Base-by-base conservation (phyloP, 2,329 filamentous ascomycete genomes). In the Akanthomyces lecanii region DNA sequence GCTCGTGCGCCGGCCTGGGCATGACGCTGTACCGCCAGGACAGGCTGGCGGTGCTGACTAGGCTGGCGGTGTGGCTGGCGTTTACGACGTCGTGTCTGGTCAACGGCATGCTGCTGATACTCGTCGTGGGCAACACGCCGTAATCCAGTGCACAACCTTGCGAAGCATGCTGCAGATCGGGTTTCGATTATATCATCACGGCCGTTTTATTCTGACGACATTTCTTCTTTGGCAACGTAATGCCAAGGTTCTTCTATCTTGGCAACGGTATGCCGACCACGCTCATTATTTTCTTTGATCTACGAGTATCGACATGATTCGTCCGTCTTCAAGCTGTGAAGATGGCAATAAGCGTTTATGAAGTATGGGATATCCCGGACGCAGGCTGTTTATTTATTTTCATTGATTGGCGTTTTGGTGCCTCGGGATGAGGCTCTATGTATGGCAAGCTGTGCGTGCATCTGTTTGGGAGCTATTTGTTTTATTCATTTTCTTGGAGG, bases 1-100 rank as follows among this genome's bases (percentile, higher is more conserved):
- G 86, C 68, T 85, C 85, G 0, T 84, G 86, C 53, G 77, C 82
- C 14, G 89, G 82, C 1, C 78, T 91, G 7, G 85, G 82, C 40
- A 81, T 83, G 71, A 81, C 84, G 66, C 71, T 88, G 14, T 82
- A 82, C 57, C 79, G 85, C 42, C 74, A 77, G 47, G 79, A 82
- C 55, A 71, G 69, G 16, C 68, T 83, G 10, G 69, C 77, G 4
- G 69, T 79, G 60, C 53, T 77, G 25, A 79, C 81, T 59, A 78
- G 79, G 62, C 66, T 79, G 6, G 72, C 79, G 28, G 70, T 79
- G 12, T 75, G 75, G 72, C 67, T 64, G 28, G 68, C 71, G 4
- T 79, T 79, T 64, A 58, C 74, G 21, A 68, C 72, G 3, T 70
- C 74, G 8, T 79, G 77, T 61, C 66, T 77, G n/a, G 68, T 79